Evolutionary conservation across 805 yeast genomes (phyloP), one percentile per base, ranked within the genome.

Genomic region (Cyberlindnera saturnus): DNA sequence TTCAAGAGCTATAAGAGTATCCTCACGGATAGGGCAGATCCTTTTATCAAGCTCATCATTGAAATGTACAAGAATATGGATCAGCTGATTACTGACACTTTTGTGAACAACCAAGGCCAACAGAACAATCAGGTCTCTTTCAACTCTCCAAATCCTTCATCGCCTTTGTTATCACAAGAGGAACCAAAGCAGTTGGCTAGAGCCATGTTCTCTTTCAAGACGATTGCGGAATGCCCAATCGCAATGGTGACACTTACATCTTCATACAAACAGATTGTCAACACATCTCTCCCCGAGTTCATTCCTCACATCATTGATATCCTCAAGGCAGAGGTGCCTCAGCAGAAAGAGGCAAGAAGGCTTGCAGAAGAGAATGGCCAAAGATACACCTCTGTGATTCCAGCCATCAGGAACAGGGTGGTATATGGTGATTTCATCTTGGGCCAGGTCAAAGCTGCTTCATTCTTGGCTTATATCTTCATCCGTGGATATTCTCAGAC

Each of bases 381-480:
- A 39, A 67, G 77, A 29, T 79, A 79, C 41, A 82, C 89, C 0
- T 75, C 86, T 0, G 83, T 90, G 19, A 76, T 95, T 3, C 82
- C 90, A 1, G 74, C 75, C 6, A 83, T 93, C 50, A 77, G 74
- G 43, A 87, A 89, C 56, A 74, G 96, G 50, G 69, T 79, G 9
- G 82, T 85, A 0, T 93, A 82, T 63, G 85, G 93, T 46, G 98
- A 93, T 55, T 87, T 93, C 55, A 81, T 91, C 14, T 67, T 87
- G 23, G 89, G 96, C 23, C 99, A 93, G 64, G 96, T 95, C 34
- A 93, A 93, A 61, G 96, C 97, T 1, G 91, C 96, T 34, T 88
- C 96, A 0, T 91, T 93, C 54, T 67, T 93, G 55, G 98, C 98
- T 0, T 93, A 90, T 61, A 88, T 90, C 1, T 83, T 85, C 51